phyloP scores from a whole-genome alignment of 2,329 filamentous ascomycete species.

The Colletotrichum magnum region DNA sequence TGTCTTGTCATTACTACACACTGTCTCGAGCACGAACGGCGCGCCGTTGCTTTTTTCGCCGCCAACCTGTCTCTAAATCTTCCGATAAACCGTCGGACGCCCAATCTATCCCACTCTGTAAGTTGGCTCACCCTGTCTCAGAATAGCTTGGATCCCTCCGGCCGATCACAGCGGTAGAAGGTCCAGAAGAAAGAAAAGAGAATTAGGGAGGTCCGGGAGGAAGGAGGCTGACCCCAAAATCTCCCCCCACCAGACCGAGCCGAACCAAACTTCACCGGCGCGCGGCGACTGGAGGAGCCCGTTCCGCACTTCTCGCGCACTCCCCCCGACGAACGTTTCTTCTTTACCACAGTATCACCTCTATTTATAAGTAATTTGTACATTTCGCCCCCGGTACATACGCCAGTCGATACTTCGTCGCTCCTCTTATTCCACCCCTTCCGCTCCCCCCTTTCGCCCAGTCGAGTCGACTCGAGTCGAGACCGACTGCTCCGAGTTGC shows the following conservation, averaged over 20 bases:
- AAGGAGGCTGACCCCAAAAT: conserved; percentile 35
- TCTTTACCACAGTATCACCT: conserved; percentile 12
- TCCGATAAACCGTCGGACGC: conserved; percentile 26
- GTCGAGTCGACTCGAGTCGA: conserved; percentile 5
- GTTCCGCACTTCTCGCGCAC: conserved; percentile 16
- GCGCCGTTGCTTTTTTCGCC: conserved; percentile 34
- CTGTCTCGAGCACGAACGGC: conserved; percentile 20
- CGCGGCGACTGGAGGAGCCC: conserved; percentile 6
- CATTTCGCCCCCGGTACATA: conserved; percentile 12
- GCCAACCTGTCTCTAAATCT: conserved; percentile 19
- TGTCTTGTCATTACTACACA: conserved; percentile 8
- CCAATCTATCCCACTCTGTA: conserved; percentile 24
- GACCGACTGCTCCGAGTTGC: not conserved
- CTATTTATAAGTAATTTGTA: conserved; percentile 24
- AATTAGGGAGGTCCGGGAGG: conserved; percentile 28
- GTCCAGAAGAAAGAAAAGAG: conserved; percentile 23
- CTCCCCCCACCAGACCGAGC: conserved; percentile 24
- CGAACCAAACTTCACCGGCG: conserved; percentile 20
- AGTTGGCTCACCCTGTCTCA: conserved; percentile 27
- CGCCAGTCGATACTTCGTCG: conserved; percentile 1
- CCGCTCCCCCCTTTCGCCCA: not conserved
- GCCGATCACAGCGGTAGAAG: conserved; percentile 31
- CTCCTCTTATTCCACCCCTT: not conserved
- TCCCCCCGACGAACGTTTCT: conserved; percentile 28
- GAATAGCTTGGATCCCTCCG: conserved; percentile 9